Conservation (phyloP, 495 filamentous ascomycete genomes). For the Talaromyces adpressus region DNA sequence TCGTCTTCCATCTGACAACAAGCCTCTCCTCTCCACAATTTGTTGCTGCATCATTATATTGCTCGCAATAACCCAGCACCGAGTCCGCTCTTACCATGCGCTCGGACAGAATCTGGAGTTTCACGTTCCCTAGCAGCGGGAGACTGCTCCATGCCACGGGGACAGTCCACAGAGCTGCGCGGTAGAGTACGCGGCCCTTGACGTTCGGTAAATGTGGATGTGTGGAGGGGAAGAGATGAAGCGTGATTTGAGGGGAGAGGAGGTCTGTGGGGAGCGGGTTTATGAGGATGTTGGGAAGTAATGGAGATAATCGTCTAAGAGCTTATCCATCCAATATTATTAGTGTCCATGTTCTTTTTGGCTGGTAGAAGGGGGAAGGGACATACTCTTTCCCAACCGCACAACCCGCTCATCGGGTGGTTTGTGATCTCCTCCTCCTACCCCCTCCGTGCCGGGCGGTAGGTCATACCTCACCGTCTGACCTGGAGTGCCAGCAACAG, state of each 20-base stretch:
- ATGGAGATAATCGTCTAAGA: constrained; percentile 75
- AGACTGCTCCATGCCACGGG: constrained; percentile 93
- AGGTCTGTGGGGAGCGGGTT: constrained; percentile 76
- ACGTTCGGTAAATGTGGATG: constrained; percentile 93
- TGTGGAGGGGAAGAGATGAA: constrained; percentile 93
- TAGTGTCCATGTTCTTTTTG: neutral
- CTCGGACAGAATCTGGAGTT: constrained; percentile 78
- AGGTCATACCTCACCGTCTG: neutral
- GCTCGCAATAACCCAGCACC: constrained; percentile 18
- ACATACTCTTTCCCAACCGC: constrained; percentile 83
- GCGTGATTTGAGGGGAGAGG: constrained; percentile 81
- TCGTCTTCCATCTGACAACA: constrained; percentile 78
- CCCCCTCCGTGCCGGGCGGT: neutral
- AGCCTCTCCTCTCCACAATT: constrained; percentile 63
- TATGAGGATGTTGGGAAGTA: constrained; percentile 78
- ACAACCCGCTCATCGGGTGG: constrained; percentile 71
- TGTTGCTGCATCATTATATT: constrained; percentile 14
- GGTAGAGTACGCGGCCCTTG: constrained; percentile 81
- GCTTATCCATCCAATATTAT: constrained; percentile 46
- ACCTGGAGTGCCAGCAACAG: neutral
- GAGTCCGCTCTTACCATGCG: constrained; percentile 61
- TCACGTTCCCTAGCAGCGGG: constrained; percentile 81
- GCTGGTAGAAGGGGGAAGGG: neutral
- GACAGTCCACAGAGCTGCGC: constrained; percentile 88
- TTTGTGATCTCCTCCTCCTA: constrained; percentile 35